Evolutionary conservation across 2,329 filamentous ascomycete species (phyloP).

Genomic region (Botrytis paeoniae): DNA sequence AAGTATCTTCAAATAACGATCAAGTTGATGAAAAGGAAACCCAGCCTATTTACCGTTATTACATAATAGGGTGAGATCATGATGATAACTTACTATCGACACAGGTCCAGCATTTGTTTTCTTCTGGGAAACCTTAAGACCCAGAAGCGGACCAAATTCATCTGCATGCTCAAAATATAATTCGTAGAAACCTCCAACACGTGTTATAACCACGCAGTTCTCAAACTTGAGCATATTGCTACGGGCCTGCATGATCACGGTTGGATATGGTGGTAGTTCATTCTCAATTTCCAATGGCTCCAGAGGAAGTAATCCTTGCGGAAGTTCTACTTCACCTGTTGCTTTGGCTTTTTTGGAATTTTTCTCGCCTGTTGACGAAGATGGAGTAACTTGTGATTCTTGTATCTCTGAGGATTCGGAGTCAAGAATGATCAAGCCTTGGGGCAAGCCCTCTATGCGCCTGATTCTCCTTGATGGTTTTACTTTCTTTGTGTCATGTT

Average conservation of each 20-base stretch:
- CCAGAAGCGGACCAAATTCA: constrained; percentile 79
- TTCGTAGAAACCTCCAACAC: constrained; percentile 96
- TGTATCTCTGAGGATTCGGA: neutral
- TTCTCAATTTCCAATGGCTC: constrained; percentile 41
- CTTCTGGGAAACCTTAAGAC: constrained; percentile 80
- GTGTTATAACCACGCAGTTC: constrained; percentile 86
- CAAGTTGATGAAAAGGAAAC: constrained; percentile 89
- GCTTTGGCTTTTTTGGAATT: neutral
- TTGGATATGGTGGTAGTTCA: constrained; percentile 64
- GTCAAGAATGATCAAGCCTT: constrained; percentile 16
- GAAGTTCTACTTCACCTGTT: constrained; percentile 44
- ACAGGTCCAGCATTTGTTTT: constrained; percentile 77
- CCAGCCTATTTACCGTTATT: constrained; percentile 58
- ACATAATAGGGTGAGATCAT: neutral
- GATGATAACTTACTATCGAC: constrained; percentile 64
- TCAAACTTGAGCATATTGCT: constrained; percentile 88
- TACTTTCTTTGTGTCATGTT: neutral
- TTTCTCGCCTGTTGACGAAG: neutral
- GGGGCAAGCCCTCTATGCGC: constrained; percentile 3
- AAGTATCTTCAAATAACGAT: constrained; percentile 86
- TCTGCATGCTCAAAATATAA: constrained; percentile 96
- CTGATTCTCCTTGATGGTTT: neutral
- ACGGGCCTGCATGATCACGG: constrained; percentile 81
- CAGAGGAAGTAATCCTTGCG: constrained; percentile 47
- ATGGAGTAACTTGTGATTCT: neutral